phyloP scores from a whole-genome alignment of 192 early-diverging fungal genomes.

The Phlyctochytrium arcticum region DNA sequence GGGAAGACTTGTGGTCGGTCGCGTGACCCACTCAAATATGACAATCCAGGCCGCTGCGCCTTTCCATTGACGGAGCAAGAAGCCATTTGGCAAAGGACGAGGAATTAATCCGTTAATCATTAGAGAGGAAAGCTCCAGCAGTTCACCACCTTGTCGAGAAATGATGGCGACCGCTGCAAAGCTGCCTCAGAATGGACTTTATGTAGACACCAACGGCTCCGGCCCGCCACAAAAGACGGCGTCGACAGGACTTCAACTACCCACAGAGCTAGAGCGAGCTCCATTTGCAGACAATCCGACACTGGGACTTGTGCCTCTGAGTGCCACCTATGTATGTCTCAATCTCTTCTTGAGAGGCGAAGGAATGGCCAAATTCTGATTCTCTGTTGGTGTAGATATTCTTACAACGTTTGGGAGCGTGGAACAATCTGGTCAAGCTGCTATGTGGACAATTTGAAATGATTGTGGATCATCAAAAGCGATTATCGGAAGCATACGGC shows the following conservation, averaged over 20 bases:
- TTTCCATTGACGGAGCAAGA: no score
- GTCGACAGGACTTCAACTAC: background rate
- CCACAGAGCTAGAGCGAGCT: conserved; percentile 14
- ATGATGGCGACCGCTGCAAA: background rate
- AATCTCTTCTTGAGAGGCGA: no score
- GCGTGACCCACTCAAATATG: no score
- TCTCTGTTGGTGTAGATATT: conserved; percentile 24
- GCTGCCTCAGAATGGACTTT: background rate
- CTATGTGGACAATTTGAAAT: conserved; percentile 36
- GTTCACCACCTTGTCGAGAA: background rate
- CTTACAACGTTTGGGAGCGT: conserved; percentile 36
- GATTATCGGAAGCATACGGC: conserved; percentile 26
- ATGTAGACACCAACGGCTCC: no score
- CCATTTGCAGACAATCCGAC: conserved; percentile 39
- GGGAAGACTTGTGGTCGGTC: no score
- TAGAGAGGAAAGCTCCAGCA: background rate
- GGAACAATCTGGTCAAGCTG: conserved; percentile 33
- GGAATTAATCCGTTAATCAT: background rate
- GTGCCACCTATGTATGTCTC: conserved; percentile 22
- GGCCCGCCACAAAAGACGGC: background rate
- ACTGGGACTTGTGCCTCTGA: conserved; percentile 21
- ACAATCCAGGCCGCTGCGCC: no score
- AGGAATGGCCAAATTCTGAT: no score
- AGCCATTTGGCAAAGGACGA: background rate
- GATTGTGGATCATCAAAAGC: conserved; percentile 39